Base-by-base conservation (phyloP, 768 basidiomycete species). In the Leccinellum rugosiceps region DNA sequence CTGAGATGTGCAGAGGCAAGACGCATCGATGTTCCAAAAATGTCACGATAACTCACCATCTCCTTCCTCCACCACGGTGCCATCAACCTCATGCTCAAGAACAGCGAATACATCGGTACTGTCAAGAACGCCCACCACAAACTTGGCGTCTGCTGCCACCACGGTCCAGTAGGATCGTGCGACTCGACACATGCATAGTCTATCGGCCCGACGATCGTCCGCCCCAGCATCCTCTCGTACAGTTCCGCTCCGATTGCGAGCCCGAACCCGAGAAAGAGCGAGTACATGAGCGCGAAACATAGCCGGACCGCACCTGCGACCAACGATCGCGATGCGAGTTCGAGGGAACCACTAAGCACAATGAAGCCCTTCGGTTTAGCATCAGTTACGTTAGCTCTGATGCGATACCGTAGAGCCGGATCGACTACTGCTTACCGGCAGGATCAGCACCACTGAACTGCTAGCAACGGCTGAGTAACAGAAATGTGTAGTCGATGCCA, bases 381-480 rank as follows among this genome's bases (percentile, higher is more conserved):
- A 38, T 38, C 2, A 38, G 15, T n/a, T n/a, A n/a, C n/a, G 49
- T 61, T 13, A 58, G 48, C 17, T n/a, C 1, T 19, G 4, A 54
- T 48, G 5, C 34, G 8, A 55, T 17, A 54, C 21, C 1, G 14
- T 30, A 34, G 13, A 9, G 13, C 8, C 21, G 6, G 10, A 25
- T 17, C 47, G 9, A 38, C 19, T 50, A 50, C 0, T 34, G 70
- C 82, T 65, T 58, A 87, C 87, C 5, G 90, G 90, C 3, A 92
- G 78, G 61, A 94, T 92, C 59, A 92, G 79, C 4, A 92, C 88
- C 53, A 92, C 83, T 4, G 88, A 84, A 34, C 82, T 83, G 6
- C 88, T 88, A 0, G 88, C 87, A 55, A 92, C 76, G 0, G 92
- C 88, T 0, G 91, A 84, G 66, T 90, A 94, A 72, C 92, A 94